phyloP scores from a whole-genome alignment of 768 basidiomycete genomes.

The Suillus discolor region DNA sequence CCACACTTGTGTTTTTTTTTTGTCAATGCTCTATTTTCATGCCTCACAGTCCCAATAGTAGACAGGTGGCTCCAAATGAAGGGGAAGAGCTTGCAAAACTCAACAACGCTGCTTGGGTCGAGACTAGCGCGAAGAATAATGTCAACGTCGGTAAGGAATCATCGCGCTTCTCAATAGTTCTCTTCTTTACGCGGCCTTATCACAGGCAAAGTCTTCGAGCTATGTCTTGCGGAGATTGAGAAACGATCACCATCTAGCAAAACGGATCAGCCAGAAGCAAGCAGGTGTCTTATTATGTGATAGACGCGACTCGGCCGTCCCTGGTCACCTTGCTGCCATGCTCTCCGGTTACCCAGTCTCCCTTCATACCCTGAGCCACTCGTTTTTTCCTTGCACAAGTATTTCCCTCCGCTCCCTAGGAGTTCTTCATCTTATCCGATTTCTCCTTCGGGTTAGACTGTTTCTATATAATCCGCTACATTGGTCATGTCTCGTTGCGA shows the following conservation, averaged over 20 bases:
- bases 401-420: conserved; percentile 18
- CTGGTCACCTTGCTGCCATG: conserved; percentile 22
- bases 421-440: conserved; percentile 17
- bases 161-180: conserved; percentile 8
- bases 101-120: conserved; percentile 79
- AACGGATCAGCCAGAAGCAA: conserved; percentile 42
- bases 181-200: conserved; percentile 7
- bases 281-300: conserved; percentile 61
- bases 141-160: conserved; percentile 79
- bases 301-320: neutral
- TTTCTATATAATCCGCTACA: conserved; percentile 31
- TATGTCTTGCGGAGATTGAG: conserved; percentile 83
- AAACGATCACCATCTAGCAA: conserved; percentile 61
- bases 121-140: conserved; percentile 87
- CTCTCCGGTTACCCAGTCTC: conserved; percentile 33
- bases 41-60: conserved; percentile 43
- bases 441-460: conserved; percentile 30
- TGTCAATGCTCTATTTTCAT: conserved; percentile 30
- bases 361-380: conserved; percentile 32
- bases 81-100: conserved; percentile 73
- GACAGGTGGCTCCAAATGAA: conserved; percentile 76
- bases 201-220: conserved; percentile 80
- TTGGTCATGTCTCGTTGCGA: conserved; percentile 24
- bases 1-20: conserved; percentile 15
- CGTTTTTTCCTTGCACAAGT: conserved; percentile 27